Base-by-base conservation (phyloP, 371 early-diverging fungal species). In the Saksenaea oblongispora region DNA sequence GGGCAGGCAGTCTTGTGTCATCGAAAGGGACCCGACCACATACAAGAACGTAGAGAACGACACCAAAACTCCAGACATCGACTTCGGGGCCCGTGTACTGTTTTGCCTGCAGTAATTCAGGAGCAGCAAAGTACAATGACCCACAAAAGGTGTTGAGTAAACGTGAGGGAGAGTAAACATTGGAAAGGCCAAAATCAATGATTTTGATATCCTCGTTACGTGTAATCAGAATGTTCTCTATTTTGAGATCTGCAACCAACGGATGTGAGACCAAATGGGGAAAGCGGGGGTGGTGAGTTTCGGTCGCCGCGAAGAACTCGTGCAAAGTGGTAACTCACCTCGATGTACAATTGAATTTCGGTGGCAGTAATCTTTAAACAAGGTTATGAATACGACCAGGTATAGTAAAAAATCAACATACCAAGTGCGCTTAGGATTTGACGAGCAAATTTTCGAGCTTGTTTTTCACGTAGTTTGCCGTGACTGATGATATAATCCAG, bases 11-110 rank as follows among this genome's bases (percentile, higher is more conserved):
- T 67, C 82, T 83, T 37, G 85, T 80, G 63, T 91, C 91, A 72
- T 91, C 94, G 74, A 95, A 97, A 3, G 98, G 98, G 14, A 95
- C 89, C 34, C 76, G 78, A 0, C 96, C 97, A 60, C 88, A 87
- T 0, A 93, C 84, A 64, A 96, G 82, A 1, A 92, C 94, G 69
- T 90, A 96, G 4, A 96, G 77, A 8, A 96, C 83, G 0, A 97
- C 93, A 10, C 98, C 96, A 57, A 96, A 76, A 31, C 91, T 90
- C 97, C 97, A 97, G 11, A 94, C 84, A 70, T 97, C 97, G 22
- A 94, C 89, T 63, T 93, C 95, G n/a, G 93, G 91, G 1, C 96
- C 96, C 28, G 80, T 77, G 73, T 97, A 97, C 34, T 84, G 78
- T 36, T 88, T 80, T 14, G 93, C 90, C n/a, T 86, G 80, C 47